phyloP scores from a whole-genome alignment of 1,284 basidiomycete species.

The Sanghuangporus weigelae region DNA sequence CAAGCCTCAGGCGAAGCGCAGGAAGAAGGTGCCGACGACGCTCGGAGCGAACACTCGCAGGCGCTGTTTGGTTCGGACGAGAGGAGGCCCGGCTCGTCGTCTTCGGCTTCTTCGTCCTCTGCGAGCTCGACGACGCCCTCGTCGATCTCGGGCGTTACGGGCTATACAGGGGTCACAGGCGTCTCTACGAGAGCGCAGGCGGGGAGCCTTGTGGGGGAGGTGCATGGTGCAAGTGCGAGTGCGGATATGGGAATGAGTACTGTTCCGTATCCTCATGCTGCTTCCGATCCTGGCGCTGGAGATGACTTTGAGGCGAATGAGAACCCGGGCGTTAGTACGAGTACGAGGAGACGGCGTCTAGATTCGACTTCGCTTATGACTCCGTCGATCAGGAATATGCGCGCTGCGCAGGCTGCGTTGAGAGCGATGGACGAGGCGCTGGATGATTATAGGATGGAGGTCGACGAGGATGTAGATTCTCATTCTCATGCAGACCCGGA shows the following conservation, averaged over 20 bases:
- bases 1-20: too few species aligned
- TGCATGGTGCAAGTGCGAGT: not conserved
- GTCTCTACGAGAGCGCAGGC: not conserved
- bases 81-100: conserved; percentile 21
- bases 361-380: conserved; percentile 22
- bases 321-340: not conserved
- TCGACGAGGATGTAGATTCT: not conserved
- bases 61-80: not conserved
- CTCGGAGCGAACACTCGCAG: not conserved
- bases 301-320: not conserved
- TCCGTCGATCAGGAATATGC: conserved; percentile 19
- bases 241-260: too few species aligned
- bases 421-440: not conserved
- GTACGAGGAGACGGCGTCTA: conserved; percentile 18
- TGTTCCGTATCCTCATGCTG: too few species aligned
- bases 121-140: not conserved
- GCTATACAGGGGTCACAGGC: not conserved
- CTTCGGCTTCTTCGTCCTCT: conserved; percentile 36
- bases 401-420: conserved; percentile 17
- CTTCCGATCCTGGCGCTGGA: not conserved
- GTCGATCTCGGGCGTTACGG: not conserved
- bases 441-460: not conserved
- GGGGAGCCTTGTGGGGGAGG: not conserved
- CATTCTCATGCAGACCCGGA: too few species aligned
- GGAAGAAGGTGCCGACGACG: not conserved